Base-by-base conservation (phyloP, 441 rosid genomes). In the Flueggea neowawraea region DNA sequence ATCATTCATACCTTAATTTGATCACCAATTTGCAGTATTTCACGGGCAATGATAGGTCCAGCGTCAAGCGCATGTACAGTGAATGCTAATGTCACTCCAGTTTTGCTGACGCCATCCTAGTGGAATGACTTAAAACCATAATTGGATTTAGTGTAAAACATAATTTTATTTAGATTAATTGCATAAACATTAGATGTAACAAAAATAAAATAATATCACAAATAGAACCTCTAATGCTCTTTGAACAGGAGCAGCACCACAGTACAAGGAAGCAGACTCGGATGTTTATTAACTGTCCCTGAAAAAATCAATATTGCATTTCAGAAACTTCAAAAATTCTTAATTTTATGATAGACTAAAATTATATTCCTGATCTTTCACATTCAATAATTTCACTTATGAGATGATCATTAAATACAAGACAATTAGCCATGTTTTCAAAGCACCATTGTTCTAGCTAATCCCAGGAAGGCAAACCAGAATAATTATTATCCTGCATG, bases 201-300 rank as follows among this genome's bases (percentile, higher is more conserved):
- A 33, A 57, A 14, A 16, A 64, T 22, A n/a, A 50, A 57, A 54
- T 32, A 64, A 33, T 16, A 60, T 13, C 15, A 66, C 13, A 66
- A 32, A 54, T 52, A 41, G 63, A 52, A 91, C 97, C 96, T 85
- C 86, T 64, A 90, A 72, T 50, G 91, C 91, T 75, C 97, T 83
- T 71, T 94, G 98, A 74, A 89, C 97, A 58, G 96, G 96, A 72
- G 98, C 96, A 78, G 96, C 98, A 55, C 98, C 97, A 58, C 96
- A 95, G 58, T 94, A 94, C 15, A 79, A 65, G 0, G 99, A 45
- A 94, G 70, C 72, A 91, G 76, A 81, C 97, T 94, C 52, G 97
- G 99, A 63, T 91, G 99, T 75, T 91, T 77, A 62, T 94, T 94
- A 69, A 94, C 96, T 0, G 96, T 94, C 67, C 99, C 97, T 94